Conservation (phyloP, 2,329 filamentous ascomycete species). For the Alternaria sp. region DNA sequence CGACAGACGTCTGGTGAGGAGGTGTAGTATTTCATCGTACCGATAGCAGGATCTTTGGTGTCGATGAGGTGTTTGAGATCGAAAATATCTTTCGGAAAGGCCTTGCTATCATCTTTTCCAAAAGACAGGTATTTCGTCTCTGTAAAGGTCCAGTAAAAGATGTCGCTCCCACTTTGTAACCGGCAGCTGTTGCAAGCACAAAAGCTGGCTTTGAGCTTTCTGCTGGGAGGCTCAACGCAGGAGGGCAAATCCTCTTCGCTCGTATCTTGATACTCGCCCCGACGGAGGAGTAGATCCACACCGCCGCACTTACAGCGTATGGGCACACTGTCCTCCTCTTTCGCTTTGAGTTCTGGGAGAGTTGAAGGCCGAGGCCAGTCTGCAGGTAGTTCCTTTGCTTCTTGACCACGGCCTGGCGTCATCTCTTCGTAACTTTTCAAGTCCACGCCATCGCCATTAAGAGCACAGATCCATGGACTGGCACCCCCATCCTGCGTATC, state of each 20-base stretch:
- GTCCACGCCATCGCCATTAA: slow-evolving; percentile 46
- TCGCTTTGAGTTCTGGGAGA: slow-evolving; percentile 21
- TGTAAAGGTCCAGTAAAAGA: slow-evolving; percentile 59
- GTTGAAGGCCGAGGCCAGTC: slow-evolving; percentile 41
- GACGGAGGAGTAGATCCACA: slow-evolving; percentile 54
- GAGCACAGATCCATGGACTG: slow-evolving; percentile 55
- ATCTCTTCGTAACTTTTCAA: slow-evolving; percentile 27
- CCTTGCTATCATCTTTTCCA: background rate
- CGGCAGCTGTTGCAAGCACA: slow-evolving; percentile 62
- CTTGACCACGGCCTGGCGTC: slow-evolving; percentile 14
- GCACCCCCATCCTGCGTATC: slow-evolving; percentile 65
- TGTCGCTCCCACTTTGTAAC: slow-evolving; percentile 53
- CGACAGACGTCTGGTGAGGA: slow-evolving; percentile 58
- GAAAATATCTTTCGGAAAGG: slow-evolving; percentile 43
- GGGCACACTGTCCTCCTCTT: slow-evolving; percentile 39
- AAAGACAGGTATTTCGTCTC: slow-evolving; percentile 54
- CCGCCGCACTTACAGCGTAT: slow-evolving; percentile 60
- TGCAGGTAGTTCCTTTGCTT: slow-evolving; percentile 33
- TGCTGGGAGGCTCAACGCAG: slow-evolving; percentile 56
- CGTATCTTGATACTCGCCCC: slow-evolving; percentile 39
- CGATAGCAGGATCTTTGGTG: slow-evolving; percentile 50
- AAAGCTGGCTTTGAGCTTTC: slow-evolving; percentile 53
- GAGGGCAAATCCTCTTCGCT: slow-evolving; percentile 50
- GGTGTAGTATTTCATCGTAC: slow-evolving; percentile 56
- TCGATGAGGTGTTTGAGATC: slow-evolving; percentile 52